Conservation (phyloP, 1,139 yeast genomes). For the Debaryomyces robertsiae region DNA sequence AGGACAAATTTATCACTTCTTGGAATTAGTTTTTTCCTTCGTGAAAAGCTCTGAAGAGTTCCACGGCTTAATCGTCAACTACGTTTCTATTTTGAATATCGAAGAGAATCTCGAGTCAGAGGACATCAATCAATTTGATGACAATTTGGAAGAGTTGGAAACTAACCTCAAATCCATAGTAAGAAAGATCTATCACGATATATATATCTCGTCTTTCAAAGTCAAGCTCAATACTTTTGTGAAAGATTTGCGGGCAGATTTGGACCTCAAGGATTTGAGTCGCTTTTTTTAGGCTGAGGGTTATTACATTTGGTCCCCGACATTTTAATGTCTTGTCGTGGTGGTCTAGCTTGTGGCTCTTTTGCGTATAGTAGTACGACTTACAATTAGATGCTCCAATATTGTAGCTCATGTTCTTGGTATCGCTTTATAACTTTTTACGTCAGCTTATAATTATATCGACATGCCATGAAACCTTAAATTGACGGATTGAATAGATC, state of each 20-base stretch:
- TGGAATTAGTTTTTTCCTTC: constrained; percentile 47
- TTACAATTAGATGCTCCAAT: no score
- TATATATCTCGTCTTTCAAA: constrained; percentile 27
- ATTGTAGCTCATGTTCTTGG: no score
- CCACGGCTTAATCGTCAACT: constrained; percentile 32
- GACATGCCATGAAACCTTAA: no score
- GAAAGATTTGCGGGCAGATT: constrained; percentile 33
- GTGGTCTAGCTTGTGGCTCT: no score
- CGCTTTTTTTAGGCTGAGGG: constrained; percentile 13
- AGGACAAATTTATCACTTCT: constrained; percentile 46
- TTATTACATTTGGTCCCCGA: neutral
- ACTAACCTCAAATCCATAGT: constrained; percentile 28
- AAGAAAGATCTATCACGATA: constrained; percentile 26
- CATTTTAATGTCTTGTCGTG: no score
- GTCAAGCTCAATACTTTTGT: constrained; percentile 22
- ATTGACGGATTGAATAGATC: no score
- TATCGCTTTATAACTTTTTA: no score
- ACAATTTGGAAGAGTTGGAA: constrained; percentile 30
- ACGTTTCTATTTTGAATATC: constrained; percentile 29
- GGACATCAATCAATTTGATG: constrained; percentile 19
- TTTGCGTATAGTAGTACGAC: no score
- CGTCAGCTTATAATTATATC: no score
- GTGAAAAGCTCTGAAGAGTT: constrained; percentile 50
- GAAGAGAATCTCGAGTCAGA: constrained; percentile 17
- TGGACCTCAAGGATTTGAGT: constrained; percentile 32